Conservation (phyloP, 176 grass and related monocot species). For the Avena eriantha region DNA sequence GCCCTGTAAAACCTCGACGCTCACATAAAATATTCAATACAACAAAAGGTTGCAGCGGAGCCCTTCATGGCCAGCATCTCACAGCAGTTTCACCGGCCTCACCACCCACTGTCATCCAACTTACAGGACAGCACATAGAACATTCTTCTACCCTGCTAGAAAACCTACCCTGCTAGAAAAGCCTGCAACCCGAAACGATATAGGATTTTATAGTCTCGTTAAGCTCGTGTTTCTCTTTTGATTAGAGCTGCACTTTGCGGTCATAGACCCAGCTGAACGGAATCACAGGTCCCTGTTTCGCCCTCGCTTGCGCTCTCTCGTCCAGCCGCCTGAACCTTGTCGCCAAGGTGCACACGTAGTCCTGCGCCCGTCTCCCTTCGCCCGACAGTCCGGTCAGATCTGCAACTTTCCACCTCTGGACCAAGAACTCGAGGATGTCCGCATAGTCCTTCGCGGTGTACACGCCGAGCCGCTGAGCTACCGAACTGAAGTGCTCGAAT, state of each 20-base stretch:
- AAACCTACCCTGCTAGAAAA: slow-evolving; percentile 50
- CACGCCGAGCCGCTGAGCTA: slow-evolving; percentile 58
- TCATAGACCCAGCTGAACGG: slow-evolving; percentile 75
- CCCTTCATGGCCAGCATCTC: slow-evolving; percentile 23
- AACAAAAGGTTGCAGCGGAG: slow-evolving; percentile 34
- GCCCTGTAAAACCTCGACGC: slow-evolving; percentile 35
- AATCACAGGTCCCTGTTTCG: slow-evolving; percentile 51
- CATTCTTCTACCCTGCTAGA: slow-evolving; percentile 47
- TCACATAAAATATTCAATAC: slow-evolving; percentile 47
- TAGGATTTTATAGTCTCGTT: background rate
- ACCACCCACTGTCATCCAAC: slow-evolving; percentile 38
- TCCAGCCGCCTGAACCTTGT: slow-evolving; percentile 65
- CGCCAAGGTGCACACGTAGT: slow-evolving; percentile 69
- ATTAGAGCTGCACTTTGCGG: slow-evolving; percentile 67
- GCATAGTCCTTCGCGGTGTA: slow-evolving; percentile 79
- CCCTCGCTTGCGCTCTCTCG: slow-evolving; percentile 62
- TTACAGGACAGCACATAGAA: slow-evolving; percentile 36
- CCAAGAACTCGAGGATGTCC: slow-evolving; percentile 75
- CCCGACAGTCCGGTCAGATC: slow-evolving; percentile 51
- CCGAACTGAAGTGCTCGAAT: slow-evolving; percentile 64
- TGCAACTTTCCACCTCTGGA: slow-evolving; percentile 66
- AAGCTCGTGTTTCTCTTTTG: background rate
- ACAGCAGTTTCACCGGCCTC: slow-evolving; percentile 32
- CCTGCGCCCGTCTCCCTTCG: slow-evolving; percentile 67
- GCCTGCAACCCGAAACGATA: background rate